Percentiles rank a stretch among this genome's conserved stretches.
Conservation (phyloP, 306 rosid species). For the Luffa aegyptiaca region DNA sequence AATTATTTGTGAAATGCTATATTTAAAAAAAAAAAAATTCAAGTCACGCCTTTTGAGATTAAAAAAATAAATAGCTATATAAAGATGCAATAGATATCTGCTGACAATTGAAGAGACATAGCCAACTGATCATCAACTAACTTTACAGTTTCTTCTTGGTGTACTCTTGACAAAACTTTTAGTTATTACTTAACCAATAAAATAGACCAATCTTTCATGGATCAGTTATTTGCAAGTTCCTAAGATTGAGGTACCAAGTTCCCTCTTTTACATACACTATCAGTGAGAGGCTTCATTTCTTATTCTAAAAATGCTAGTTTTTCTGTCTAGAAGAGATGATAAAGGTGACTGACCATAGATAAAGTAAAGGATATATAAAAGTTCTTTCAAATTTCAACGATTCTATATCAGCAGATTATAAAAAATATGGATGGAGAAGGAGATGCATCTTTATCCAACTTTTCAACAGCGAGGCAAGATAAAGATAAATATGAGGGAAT, state of each 20-base stretch:
- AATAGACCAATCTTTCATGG: background rate
- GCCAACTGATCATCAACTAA: background rate
- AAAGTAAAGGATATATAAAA: background rate
- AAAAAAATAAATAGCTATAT: background rate
- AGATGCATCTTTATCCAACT: background rate
- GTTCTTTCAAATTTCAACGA: background rate
- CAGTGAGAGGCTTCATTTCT: background rate
- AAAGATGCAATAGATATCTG: background rate
- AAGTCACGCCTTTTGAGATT: background rate
- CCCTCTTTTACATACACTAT: background rate
- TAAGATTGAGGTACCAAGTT: background rate
- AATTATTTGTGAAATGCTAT: background rate
- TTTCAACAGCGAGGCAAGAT: background rate
- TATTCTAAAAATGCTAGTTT: background rate
- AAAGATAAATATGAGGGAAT: background rate
- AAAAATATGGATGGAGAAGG: background rate
- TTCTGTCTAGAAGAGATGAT: background rate
- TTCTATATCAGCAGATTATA: background rate
- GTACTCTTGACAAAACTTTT: background rate
- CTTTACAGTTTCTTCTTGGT: background rate
- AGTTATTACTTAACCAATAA: background rate
- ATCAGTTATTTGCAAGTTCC: background rate
- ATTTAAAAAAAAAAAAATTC: background rate
- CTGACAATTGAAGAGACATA: background rate
- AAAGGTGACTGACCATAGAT: background rate